Percentiles rank a stretch among this genome's conserved stretches.
phyloP scores from a whole-genome alignment of 1,284 basidiomycete genomes.

The Apiotrichum sp. region DNA sequence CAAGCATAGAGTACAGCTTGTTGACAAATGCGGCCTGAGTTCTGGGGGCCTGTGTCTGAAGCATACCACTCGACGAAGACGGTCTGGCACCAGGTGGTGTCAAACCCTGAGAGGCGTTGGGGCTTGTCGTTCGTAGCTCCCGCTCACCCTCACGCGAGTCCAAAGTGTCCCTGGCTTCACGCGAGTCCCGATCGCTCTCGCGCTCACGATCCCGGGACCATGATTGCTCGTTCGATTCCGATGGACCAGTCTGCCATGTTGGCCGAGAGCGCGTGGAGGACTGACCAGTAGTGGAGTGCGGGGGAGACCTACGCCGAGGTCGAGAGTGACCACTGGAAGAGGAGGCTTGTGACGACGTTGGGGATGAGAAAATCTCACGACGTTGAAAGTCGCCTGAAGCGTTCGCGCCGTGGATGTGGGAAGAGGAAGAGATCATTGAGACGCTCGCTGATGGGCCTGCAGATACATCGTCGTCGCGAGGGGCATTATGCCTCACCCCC shows the following conservation, averaged over 20 bases:
- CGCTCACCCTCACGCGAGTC: conserved; percentile 2
- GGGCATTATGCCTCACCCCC: neutral
- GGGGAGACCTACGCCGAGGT: neutral
- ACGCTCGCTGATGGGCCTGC: neutral
- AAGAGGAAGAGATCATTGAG: neutral
- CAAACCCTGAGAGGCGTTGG: conserved; percentile 28
- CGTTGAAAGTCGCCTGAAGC: neutral
- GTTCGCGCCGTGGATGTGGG: neutral
- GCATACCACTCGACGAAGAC: neutral
- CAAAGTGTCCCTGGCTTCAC: neutral
- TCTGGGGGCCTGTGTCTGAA: conserved; percentile 29
- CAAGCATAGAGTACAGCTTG: conserved; percentile 47
- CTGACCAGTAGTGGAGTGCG: neutral
- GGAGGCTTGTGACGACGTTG: neutral
- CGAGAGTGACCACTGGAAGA: neutral
- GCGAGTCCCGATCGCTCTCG: neutral
- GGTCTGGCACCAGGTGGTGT: neutral
- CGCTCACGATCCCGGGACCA: neutral
- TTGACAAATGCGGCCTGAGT: conserved; percentile 47
- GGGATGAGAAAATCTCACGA: neutral
- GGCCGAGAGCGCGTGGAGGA: neutral
- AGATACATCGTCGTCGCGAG: neutral
- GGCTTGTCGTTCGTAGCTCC: conserved; percentile 11
- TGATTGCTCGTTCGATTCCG: neutral
- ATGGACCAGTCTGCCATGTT: conserved; percentile 9